phyloP scores from a whole-genome alignment of 177 flowering plant genomes.

The Tripterygium wilfordii region DNA sequence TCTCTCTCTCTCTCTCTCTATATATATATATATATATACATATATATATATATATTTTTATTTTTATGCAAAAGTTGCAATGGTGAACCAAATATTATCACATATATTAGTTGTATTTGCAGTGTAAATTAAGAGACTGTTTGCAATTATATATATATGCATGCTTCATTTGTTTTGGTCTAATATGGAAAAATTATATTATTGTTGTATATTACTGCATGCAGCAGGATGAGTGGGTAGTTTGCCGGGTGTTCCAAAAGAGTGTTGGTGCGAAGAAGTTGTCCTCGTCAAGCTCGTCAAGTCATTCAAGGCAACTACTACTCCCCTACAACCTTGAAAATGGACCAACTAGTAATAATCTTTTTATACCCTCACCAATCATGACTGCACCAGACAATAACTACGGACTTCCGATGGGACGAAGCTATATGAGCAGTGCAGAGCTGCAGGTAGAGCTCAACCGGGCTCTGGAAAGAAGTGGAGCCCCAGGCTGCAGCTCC shows the following conservation, averaged over 20 bases:
- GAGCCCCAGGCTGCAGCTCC: slow-evolving; percentile 10
- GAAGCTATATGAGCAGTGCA: slow-evolving; percentile 39
- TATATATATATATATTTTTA: too few species aligned
- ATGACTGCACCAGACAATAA: slow-evolving; percentile 28
- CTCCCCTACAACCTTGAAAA: slow-evolving; percentile 54
- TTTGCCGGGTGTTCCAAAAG: slow-evolving; percentile 92
- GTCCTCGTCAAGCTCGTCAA: slow-evolving; percentile 47
- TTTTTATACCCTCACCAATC: slow-evolving; percentile 22
- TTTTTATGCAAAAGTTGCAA: too few species aligned
- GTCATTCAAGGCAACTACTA: slow-evolving; percentile 28
- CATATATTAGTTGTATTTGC: not conserved
- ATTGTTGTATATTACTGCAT: not conserved
- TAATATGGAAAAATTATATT: not conserved
- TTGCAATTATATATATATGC: not conserved
- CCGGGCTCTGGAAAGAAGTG: slow-evolving; percentile 32
- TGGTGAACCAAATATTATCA: not conserved
- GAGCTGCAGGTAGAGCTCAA: slow-evolving; percentile 57
- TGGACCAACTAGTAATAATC: slow-evolving; percentile 16
- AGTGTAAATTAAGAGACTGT: too few species aligned
- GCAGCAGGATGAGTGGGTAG: slow-evolving; percentile 96
- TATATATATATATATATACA: too few species aligned
- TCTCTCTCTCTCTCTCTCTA: too few species aligned
- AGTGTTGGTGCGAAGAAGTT: slow-evolving; percentile 64
- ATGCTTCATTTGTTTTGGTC: not conserved
- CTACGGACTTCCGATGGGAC: slow-evolving; percentile 28